A percentile compares a stretch with the other conserved stretches of the same genome.
These are phyloP conservation scores for Saccharomyces paradoxus DNA, from an alignment of 805 yeast species.

Conservation along the genomic window DNA sequence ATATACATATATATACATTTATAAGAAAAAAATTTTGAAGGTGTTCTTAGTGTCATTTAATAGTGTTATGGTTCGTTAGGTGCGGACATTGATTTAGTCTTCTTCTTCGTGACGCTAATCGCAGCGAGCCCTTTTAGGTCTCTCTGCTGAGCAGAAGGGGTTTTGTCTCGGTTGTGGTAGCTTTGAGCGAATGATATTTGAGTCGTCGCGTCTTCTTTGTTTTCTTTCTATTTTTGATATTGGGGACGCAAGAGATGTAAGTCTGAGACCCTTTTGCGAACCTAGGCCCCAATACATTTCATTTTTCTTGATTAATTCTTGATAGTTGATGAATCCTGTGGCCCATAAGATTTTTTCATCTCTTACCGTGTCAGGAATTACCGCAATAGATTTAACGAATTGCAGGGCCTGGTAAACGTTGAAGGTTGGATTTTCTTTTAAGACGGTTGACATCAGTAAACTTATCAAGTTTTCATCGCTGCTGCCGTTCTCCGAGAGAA, in stretches of 20 bases:
- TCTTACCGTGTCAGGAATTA: constrained; percentile 7
- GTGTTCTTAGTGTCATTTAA: not conserved
- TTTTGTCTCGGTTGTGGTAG: not conserved
- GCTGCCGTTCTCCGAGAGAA: constrained; percentile 22
- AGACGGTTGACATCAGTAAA: constrained; percentile 20
- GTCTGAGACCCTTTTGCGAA: not conserved
- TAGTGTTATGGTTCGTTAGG: not conserved
- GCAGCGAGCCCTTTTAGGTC: not conserved
- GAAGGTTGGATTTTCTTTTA: constrained; percentile 18
- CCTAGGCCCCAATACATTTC: constrained; percentile 11
- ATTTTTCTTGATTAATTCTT: constrained; percentile 16
- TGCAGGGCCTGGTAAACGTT: constrained; percentile 23
- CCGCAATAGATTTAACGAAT: constrained; percentile 22
- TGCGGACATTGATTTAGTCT: not conserved
- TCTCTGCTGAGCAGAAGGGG: not conserved
- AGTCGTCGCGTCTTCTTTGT: not conserved
- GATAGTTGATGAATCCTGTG: constrained; percentile 17
- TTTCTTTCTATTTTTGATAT: not conserved
- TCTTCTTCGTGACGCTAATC: not conserved
- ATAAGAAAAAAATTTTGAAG: too few relatives aligned
- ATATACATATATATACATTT: not conserved
- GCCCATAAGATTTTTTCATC: constrained; percentile 21
- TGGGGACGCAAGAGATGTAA: not conserved
- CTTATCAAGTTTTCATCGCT: constrained; percentile 23
- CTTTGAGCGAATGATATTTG: not conserved